A percentile compares a stretch with the other conserved stretches of the same genome.
Conservation (phyloP, 2,329 filamentous ascomycete genomes). For the Hypomyces rosellus region DNA sequence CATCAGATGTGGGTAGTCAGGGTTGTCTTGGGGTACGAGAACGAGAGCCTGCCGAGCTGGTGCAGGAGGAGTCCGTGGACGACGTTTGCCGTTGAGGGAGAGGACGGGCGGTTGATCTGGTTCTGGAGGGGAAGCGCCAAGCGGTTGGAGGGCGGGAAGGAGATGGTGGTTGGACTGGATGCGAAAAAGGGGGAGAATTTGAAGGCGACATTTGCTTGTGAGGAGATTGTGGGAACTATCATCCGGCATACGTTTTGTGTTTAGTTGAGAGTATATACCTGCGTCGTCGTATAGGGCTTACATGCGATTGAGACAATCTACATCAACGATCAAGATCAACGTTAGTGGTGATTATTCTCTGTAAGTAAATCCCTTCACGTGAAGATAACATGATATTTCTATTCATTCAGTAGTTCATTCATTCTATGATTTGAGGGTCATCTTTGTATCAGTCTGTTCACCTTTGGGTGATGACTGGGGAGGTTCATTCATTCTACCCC, state of each 20-base stretch:
- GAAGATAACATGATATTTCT: no score
- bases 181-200: slow-evolving; percentile 48
- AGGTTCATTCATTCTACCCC: no score
- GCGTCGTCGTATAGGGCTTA: no score
- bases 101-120: slow-evolving; percentile 49
- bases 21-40: slow-evolving; percentile 64
- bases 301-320: no score
- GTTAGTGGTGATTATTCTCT: background rate
- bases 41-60: slow-evolving; percentile 57
- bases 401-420: no score
- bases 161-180: slow-evolving; percentile 48
- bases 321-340: no score
- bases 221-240: slow-evolving; percentile 66
- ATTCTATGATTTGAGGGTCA: no score
- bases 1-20: slow-evolving; percentile 41
- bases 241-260: slow-evolving; percentile 22
- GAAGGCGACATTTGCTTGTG: slow-evolving; percentile 71
- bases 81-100: slow-evolving; percentile 66
- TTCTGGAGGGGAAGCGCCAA: slow-evolving; percentile 59
- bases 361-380: no score
- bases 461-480: no score
- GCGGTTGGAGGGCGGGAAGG: slow-evolving; percentile 52
- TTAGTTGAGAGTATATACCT: background rate
- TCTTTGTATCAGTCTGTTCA: no score
- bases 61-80: slow-evolving; percentile 58